Evolutionary conservation across 2,329 filamentous ascomycete species (phyloP).

Genomic region (Diaporthe longicolla): DNA sequence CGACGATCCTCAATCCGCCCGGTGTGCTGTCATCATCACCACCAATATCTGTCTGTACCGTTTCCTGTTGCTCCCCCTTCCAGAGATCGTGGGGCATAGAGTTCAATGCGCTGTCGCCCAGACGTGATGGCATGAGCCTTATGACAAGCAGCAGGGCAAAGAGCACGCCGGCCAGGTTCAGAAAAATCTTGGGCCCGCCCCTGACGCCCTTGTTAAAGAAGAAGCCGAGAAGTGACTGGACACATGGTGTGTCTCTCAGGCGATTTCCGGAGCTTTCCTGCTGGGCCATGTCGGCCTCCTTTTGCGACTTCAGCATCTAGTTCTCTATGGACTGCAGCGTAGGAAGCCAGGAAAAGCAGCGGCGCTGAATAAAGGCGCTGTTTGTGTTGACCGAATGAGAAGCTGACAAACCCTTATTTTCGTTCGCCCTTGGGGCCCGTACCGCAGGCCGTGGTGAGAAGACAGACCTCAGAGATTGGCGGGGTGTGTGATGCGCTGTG

Average conservation of each 20-base stretch:
- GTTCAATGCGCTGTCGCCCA: slow-evolving; percentile 44
- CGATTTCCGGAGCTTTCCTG: slow-evolving; percentile 24
- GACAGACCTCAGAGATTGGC: not conserved
- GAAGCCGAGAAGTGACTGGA: slow-evolving; percentile 46
- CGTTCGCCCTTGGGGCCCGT: slow-evolving; percentile 17
- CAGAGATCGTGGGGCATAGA: slow-evolving; percentile 42
- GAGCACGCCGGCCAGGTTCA: slow-evolving; percentile 47
- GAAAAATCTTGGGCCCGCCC: slow-evolving; percentile 48
- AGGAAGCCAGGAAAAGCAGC: slow-evolving; percentile 5
- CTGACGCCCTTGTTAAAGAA: slow-evolving; percentile 49
- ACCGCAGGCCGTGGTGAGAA: not conserved
- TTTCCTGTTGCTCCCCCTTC: slow-evolving; percentile 37
- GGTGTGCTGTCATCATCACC: slow-evolving; percentile 29
- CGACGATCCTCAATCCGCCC: slow-evolving; percentile 62
- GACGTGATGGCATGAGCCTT: slow-evolving; percentile 44
- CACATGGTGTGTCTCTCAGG: slow-evolving; percentile 29
- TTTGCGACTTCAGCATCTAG: slow-evolving; percentile 33
- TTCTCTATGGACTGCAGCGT: slow-evolving; percentile 4
- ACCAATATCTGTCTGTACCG: not conserved
- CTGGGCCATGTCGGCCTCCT: slow-evolving; percentile 37
- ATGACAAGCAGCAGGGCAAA: slow-evolving; percentile 45
- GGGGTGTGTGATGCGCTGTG: slow-evolving; percentile 4
- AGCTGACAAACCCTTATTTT: slow-evolving; percentile 36
- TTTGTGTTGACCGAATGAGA: slow-evolving; percentile 32
- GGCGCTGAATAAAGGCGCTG: not conserved